Conservation (phyloP, 768 basidiomycete species). For the Suillus weaverae region DNA sequence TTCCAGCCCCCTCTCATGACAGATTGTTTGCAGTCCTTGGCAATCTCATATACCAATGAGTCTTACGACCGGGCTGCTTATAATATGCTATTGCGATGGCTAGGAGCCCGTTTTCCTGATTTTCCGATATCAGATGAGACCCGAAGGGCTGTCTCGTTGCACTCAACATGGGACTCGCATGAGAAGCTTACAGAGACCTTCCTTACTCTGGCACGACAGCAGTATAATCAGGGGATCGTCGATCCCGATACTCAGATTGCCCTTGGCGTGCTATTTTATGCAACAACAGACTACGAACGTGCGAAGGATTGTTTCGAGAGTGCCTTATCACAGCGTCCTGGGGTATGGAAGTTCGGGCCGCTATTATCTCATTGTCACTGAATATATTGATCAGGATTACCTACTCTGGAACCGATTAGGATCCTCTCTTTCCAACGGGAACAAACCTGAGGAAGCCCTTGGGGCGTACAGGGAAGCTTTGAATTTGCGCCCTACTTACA, state of each 20-base stretch:
- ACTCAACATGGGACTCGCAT: slow-evolving; percentile 82
- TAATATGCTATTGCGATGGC: slow-evolving; percentile 83
- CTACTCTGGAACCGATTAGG: slow-evolving; percentile 95
- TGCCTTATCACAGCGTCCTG: slow-evolving; percentile 77
- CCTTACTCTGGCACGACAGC: slow-evolving; percentile 77
- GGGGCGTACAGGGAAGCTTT: slow-evolving; percentile 90
- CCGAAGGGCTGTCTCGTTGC: slow-evolving; percentile 49
- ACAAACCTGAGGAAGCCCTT: slow-evolving; percentile 89
- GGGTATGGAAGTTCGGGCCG: slow-evolving; percentile 39
- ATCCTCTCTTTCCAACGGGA: slow-evolving; percentile 92
- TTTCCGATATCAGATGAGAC: slow-evolving; percentile 57
- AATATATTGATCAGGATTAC: slow-evolving; percentile 62
- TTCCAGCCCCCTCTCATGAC: not conserved
- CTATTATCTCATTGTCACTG: not conserved
- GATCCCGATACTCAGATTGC: slow-evolving; percentile 94
- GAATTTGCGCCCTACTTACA: slow-evolving; percentile 90
- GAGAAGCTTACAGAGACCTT: slow-evolving; percentile 80
- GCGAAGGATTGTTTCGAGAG: slow-evolving; percentile 95
- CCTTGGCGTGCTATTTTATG: slow-evolving; percentile 91
- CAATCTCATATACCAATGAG: slow-evolving; percentile 96
- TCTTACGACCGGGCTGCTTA: slow-evolving; percentile 85
- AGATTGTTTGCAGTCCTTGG: slow-evolving; percentile 65
- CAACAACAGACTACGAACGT: slow-evolving; percentile 78
- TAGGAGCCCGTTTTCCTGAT: slow-evolving; percentile 63
- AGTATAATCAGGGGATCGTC: slow-evolving; percentile 67